These are phyloP conservation scores for Ceratocystis papillata DNA, from an alignment of 2,329 filamentous ascomycete genomes.

Conservation along the genomic window DNA sequence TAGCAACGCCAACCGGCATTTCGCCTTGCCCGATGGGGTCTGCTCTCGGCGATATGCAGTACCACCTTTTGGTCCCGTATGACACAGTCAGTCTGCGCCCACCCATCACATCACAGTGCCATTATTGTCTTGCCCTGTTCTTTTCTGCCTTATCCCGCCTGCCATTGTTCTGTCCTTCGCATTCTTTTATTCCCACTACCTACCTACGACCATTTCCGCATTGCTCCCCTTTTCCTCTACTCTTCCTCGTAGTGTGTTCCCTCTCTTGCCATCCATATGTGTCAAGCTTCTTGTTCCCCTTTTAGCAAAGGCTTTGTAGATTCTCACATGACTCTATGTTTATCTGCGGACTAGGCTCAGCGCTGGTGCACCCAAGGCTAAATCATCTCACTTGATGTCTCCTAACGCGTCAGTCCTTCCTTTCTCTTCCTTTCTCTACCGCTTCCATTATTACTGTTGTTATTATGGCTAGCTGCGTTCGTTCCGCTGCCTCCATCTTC, in stretches of 20 bases:
- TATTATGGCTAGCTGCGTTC: neutral
- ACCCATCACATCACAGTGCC: neutral
- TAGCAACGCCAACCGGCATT: neutral
- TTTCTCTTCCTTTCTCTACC: neutral
- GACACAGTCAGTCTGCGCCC: neutral
- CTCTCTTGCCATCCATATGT: neutral
- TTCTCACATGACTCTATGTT: too few relatives aligned
- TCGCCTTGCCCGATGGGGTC: constrained; percentile 2
- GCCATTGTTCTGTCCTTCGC: neutral
- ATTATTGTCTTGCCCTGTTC: neutral
- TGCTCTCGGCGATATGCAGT: neutral
- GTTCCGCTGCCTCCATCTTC: neutral
- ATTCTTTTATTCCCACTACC: neutral
- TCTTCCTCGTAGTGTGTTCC: neutral
- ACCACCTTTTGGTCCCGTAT: neutral
- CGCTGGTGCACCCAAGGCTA: neutral
- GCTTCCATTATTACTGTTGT: neutral
- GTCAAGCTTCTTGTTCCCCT: constrained; percentile 1
- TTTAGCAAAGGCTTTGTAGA: neutral
- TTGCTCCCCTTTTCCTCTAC: neutral
- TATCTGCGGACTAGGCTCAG: too few relatives aligned
- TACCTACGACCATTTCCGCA: neutral
- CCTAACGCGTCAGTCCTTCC: neutral
- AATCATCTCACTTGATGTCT: neutral
- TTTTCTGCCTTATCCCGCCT: neutral